Evolutionary conservation across 2,329 filamentous ascomycete species (phyloP), one percentile per base, ranked within the genome.

Genomic region (Zymoseptoria passerinii): DNA sequence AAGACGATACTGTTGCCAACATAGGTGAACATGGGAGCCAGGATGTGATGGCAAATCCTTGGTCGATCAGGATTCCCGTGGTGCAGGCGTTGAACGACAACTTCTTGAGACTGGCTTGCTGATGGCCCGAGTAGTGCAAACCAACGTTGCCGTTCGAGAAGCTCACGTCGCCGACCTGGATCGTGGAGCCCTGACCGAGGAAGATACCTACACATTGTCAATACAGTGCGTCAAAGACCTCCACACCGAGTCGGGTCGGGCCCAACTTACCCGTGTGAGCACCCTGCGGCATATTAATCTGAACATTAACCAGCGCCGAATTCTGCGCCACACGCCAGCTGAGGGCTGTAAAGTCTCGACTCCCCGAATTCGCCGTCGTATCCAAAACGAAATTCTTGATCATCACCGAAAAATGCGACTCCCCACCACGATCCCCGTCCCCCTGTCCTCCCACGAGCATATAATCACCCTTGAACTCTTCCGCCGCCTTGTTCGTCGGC

Each of bases 401-500:
- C 49, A 61, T 55, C 16, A 58, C 50, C 8, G 55, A 56, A 44
- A 58, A 63, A 35, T 58, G 56, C 9, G 54, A 23, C 50, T 61
- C 61, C 19, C 61, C 58, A 8, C 54, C 58, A 4, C 28, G 27
- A 20, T 55, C 35, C 18, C 51, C 61, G 8, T 53, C 55, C 8
- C 60, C 61, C n/a, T n/a, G n/a, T n/a, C 62, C 62, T 29, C 55
- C 65, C 50, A 60, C 55, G 49, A 67, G 56, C n/a, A 66, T 48
- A 28, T 59, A 59, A 18, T 59, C 48, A n/a, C 59, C 61, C 8
- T 53, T 28, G 35, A 63, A 63, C 9, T 53, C 51, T 13, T 56
- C 52, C 18, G 68, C 96, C 29, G 74, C 75, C 57, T 63, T 58
- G 72, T 96, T 79, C 0, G 86, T 86, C 0, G 92, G 90, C 8